Evolutionary conservation across 2,329 filamentous ascomycete species (phyloP).

Genomic region (Grosmannia serpens): DNA sequence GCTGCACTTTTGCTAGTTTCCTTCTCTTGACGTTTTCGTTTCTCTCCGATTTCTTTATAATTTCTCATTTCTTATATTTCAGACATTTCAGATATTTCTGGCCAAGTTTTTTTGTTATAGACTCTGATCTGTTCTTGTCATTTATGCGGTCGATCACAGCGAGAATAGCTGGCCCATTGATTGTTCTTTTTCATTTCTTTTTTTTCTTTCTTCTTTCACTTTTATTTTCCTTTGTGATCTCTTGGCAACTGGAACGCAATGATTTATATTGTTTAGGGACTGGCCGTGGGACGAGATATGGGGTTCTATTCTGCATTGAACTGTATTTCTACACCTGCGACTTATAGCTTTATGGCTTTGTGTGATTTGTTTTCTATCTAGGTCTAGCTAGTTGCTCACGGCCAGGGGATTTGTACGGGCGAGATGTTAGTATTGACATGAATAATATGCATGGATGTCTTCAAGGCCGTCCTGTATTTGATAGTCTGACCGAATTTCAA

Average conservation of each 20-base stretch:
- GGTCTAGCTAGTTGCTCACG: too few relatives aligned
- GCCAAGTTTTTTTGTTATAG: neutral
- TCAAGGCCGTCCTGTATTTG: neutral
- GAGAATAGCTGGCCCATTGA: neutral
- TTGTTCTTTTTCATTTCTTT: neutral
- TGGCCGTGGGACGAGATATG: neutral
- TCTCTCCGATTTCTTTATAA: neutral
- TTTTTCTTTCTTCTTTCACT: neutral
- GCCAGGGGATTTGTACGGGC: neutral
- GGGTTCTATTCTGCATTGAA: neutral
- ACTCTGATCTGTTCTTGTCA: neutral
- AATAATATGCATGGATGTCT: neutral
- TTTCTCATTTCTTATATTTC: neutral
- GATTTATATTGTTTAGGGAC: neutral
- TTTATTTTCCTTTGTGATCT: neutral
- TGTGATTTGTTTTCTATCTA: neutral
- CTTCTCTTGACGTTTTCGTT: neutral
- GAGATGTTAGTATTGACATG: neutral
- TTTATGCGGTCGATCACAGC: neutral
- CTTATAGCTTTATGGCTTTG: neutral
- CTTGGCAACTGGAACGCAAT: neutral
- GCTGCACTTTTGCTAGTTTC: too few relatives aligned
- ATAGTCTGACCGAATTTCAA: neutral
- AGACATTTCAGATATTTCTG: too few relatives aligned
- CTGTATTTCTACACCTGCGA: neutral